Evolutionary conservation across 2,329 filamentous ascomycete species (phyloP), one percentile per base, ranked within the genome.

Genomic region (Parafenestella ontariensis): DNA sequence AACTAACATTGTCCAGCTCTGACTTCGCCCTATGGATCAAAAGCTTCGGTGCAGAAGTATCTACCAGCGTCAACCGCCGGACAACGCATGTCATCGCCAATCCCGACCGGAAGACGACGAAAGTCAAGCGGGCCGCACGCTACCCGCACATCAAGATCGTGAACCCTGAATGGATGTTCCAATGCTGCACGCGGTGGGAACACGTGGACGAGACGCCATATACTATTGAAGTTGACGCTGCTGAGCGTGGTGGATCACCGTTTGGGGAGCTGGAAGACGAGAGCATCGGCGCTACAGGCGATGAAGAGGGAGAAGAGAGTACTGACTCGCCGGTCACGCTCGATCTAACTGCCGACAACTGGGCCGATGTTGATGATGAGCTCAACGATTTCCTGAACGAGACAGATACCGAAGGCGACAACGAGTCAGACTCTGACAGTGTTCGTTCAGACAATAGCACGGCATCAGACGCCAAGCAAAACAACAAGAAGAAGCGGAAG

Each of bases 11-110:
- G 5, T 45, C 46, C 48, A 79, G 77, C 13, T 92, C 92, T 2
- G 95, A 99, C 72, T 90, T 96, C 53, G 92, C 90, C 4, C 81
- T 94, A 37, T 96, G 96, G 82, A 89, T 92, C 2, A 88, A 87
- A 70, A 91, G 85, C 67, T 98, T 97, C 70, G 95, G 95, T 18
- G 94, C 91, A 6, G 82, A 79, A 29, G 80, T 93, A 7, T 83
- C 82, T 1, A 80, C 81, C 28, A 84, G 84, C 49, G 83, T 91
- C 54, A 78, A 69, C 37, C 77, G 75, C 54, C 71, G 71, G 37
- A 82, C 79, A 1, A 92, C 90, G 0, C 90, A 93, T 73, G 83
- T 93, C 5, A 89, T 93, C 2, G 87, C 90, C 8, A 88, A 86
- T 46, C 86, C 85, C 17, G 82, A 85, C 15, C 83, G 89, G 21